Evolutionary conservation across 192 early-diverging fungal genomes (phyloP).

Genomic region (Backusella mclennaniae): DNA sequence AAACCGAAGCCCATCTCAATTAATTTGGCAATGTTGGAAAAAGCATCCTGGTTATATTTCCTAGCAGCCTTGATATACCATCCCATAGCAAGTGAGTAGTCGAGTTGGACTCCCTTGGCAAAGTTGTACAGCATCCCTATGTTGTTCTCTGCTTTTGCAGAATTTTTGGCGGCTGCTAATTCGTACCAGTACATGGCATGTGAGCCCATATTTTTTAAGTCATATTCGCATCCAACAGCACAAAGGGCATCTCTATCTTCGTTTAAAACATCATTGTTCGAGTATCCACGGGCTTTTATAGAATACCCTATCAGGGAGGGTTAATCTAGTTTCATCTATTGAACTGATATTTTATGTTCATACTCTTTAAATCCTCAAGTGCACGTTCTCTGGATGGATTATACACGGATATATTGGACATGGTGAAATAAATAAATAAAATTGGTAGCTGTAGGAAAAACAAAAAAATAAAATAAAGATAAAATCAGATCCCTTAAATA

Average conservation of each 20-base stretch:
- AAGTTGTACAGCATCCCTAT: not conserved
- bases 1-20: not conserved
- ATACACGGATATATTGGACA: not conserved
- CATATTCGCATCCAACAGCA: not conserved
- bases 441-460: not conserved
- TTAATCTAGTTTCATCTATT: not conserved
- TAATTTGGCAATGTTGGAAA: not conserved
- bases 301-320: not conserved
- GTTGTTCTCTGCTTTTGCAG: not conserved
- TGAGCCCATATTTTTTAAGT: not conserved
- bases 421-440: not conserved
- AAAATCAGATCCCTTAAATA: too few species aligned
- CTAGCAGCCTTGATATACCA: not conserved
- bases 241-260: not conserved
- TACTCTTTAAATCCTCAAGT: not conserved
- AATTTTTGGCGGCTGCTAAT: not conserved
- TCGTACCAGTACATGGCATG: not conserved
- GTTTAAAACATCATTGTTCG: not conserved
- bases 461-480: not conserved
- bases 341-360: not conserved
- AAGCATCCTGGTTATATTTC: not conserved
- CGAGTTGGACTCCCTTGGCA: not conserved
- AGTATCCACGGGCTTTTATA: not conserved
- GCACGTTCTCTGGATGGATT: not conserved
- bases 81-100: not conserved